These are phyloP conservation scores for Ophiocordyceps australis DNA, from an alignment of 2,329 filamentous ascomycete species.

Conservation along the genomic window DNA sequence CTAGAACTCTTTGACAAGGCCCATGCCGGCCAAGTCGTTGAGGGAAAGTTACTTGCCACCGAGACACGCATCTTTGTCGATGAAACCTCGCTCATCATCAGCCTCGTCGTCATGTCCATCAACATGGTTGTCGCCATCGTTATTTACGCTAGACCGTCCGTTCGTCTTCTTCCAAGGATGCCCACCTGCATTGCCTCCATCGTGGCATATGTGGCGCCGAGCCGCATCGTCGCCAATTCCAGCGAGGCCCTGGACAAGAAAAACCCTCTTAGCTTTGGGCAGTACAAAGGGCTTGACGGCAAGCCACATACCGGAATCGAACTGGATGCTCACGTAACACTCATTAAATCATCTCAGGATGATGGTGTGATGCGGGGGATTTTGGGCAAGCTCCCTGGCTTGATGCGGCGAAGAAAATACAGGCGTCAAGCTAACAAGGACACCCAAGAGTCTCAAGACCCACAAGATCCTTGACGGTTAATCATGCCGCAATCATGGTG, in stretches of 20 bases:
- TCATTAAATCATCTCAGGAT: too few relatives aligned
- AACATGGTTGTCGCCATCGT: slow-evolving; percentile 22
- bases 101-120: slow-evolving; percentile 19
- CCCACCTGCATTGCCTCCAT: slow-evolving; percentile 30
- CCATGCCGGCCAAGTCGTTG: background rate
- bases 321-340: slow-evolving; percentile 23
- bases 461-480: too few relatives aligned
- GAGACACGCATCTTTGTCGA: slow-evolving; percentile 30
- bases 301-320: slow-evolving; percentile 32
- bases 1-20: slow-evolving; percentile 15
- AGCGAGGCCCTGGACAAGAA: background rate
- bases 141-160: slow-evolving; percentile 22
- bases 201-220: slow-evolving; percentile 27
- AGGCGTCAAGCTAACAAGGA: too few relatives aligned
- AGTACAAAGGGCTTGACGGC: slow-evolving; percentile 27
- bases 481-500: too few relatives aligned
- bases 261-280: slow-evolving; percentile 26
- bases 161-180: slow-evolving; percentile 26
- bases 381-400: too few relatives aligned
- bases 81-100: slow-evolving; percentile 22
- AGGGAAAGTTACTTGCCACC: slow-evolving; percentile 4
- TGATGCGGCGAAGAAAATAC: too few relatives aligned
- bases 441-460: too few relatives aligned
- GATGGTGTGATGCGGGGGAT: too few relatives aligned
- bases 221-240: slow-evolving; percentile 13